phyloP scores from a whole-genome alignment of 768 basidiomycete species.

The Lentinula detonsa region DNA sequence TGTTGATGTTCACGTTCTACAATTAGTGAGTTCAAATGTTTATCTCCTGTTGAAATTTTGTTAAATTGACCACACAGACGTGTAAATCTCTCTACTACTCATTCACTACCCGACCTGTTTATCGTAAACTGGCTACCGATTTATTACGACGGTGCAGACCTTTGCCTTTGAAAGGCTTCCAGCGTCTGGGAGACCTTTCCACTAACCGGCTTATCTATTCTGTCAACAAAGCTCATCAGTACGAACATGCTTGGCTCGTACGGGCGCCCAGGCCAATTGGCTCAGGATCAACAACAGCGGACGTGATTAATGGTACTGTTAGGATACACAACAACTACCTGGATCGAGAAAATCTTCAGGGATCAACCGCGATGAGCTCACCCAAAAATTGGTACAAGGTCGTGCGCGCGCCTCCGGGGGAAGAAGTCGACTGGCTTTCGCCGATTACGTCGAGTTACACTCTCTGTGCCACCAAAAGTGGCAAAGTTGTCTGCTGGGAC shows the following conservation, averaged over 20 bases:
- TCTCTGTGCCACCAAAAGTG: constrained; percentile 72
- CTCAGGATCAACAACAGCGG: not conserved
- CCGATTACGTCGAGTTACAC: constrained; percentile 73
- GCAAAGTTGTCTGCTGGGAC: constrained; percentile 76
- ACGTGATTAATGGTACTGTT: not conserved
- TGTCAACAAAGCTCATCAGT: constrained; percentile 55
- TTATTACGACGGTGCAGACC: constrained; percentile 63
- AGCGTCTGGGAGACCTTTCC: constrained; percentile 58
- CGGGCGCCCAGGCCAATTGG: constrained; percentile 51
- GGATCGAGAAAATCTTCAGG: not conserved
- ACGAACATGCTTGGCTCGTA: constrained; percentile 57
- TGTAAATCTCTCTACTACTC: constrained; percentile 57
- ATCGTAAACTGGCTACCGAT: constrained; percentile 55
- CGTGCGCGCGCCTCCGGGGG: constrained; percentile 51
- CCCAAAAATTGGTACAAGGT: constrained; percentile 56
- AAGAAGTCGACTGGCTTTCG: constrained; percentile 71
- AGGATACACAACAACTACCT: not conserved
- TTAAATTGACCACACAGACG: constrained; percentile 33
- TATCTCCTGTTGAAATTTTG: constrained; percentile 6
- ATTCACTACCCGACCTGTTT: constrained; percentile 61
- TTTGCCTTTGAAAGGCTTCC: constrained; percentile 64
- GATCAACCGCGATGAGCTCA: not conserved
- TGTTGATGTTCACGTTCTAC: constrained; percentile 53
- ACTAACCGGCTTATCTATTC: constrained; percentile 55
- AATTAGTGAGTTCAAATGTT: constrained; percentile 41